Percentiles rank a stretch among this genome's conserved stretches.
Evolutionary conservation across 1,139 yeast species (phyloP).

Genomic region (Torulaspora globosa): DNA sequence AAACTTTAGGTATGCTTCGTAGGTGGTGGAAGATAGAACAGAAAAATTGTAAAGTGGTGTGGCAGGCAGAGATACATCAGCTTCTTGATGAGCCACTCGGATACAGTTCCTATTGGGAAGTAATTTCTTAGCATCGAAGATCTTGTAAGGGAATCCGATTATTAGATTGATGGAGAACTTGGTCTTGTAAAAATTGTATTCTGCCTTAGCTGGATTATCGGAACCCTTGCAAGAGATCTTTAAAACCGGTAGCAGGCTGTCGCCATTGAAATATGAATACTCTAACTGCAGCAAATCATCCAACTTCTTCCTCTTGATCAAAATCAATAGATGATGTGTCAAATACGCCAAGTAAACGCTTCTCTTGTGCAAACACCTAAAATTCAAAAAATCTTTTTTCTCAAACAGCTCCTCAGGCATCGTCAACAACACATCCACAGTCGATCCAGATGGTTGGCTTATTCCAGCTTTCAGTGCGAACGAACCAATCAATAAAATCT

Average conservation of each 20-base stretch:
- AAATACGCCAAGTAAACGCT: conserved; percentile 80
- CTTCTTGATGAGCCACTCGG: conserved; percentile 53
- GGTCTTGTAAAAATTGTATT: conserved; percentile 56
- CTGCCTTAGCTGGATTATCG: conserved; percentile 36
- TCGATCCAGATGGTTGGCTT: conserved; percentile 54
- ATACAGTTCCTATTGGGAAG: conserved; percentile 76
- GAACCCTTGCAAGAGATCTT: conserved; percentile 43
- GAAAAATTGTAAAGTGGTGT: conserved; percentile 77
- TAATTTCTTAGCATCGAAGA: conserved; percentile 71
- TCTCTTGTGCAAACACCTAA: conserved; percentile 83
- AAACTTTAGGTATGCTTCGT: conserved; percentile 66
- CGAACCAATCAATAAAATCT: conserved; percentile 78
- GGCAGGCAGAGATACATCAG: conserved; percentile 53
- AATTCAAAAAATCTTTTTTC: conserved; percentile 84
- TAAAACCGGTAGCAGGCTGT: conserved; percentile 60
- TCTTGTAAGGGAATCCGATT: conserved; percentile 65
- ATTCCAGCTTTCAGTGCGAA: conserved; percentile 84
- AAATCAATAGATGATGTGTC: conserved; percentile 56
- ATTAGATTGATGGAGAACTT: conserved; percentile 68
- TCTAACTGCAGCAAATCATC: conserved; percentile 45
- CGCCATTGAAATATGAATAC: conserved; percentile 64
- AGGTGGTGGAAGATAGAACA: conserved; percentile 62
- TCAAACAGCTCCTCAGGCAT: conserved; percentile 77
- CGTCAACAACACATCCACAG: conserved; percentile 72
- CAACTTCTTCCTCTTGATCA: conserved; percentile 53